Conservation (phyloP, 2,329 filamentous ascomycete species). For the Sporothrix brunneoviolacea region DNA sequence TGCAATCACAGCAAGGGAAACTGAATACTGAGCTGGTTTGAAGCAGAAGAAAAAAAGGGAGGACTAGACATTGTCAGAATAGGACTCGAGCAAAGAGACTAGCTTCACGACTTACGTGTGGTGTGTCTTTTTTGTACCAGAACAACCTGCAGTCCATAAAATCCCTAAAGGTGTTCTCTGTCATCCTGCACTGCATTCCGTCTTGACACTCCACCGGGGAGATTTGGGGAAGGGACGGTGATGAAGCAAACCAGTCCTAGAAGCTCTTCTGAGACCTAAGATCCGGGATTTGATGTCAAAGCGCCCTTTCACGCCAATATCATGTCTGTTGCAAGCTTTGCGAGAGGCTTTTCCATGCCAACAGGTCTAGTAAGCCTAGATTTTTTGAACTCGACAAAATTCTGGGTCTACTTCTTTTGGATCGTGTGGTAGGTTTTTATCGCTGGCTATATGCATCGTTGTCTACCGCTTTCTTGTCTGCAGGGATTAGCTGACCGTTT, state of each 20-base stretch:
- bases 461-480: too few relatives aligned
- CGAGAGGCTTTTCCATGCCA: background rate
- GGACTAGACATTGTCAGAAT: background rate
- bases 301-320: background rate
- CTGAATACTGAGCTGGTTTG: too few relatives aligned
- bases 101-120: background rate
- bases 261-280: background rate
- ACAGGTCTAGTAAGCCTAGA: background rate
- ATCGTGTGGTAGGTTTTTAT: slow-evolving; percentile 37
- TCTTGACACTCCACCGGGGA: too few relatives aligned
- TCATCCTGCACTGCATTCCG: too few relatives aligned
- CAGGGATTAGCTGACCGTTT: background rate
- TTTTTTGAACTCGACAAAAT: slow-evolving; percentile 37
- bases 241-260: too few relatives aligned
- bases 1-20: background rate
- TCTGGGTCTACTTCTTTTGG: slow-evolving; percentile 38
- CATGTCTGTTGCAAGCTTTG: slow-evolving; percentile 9
- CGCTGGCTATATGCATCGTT: slow-evolving; percentile 18
- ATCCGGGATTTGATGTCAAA: background rate
- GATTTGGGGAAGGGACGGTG: background rate
- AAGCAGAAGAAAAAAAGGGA: too few relatives aligned
- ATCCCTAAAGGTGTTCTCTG: too few relatives aligned
- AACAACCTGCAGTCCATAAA: background rate
- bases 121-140: background rate
- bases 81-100: background rate